Evolutionary conservation across 495 filamentous ascomycete genomes (phyloP).

Genomic region (Annulohypoxylon stygium): DNA sequence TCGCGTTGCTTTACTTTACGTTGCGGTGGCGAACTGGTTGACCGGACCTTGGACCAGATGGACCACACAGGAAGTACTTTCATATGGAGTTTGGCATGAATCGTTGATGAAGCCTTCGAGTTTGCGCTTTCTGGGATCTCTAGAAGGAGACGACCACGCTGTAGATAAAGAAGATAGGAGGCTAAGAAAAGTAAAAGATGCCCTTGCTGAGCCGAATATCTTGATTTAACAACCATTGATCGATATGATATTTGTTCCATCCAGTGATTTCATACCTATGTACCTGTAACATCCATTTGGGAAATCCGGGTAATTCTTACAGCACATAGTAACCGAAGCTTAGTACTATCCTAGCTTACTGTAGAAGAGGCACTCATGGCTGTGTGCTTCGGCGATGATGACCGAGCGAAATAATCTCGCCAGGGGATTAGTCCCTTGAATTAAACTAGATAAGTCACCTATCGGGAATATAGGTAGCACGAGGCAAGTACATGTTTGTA

Average conservation of each 20-base stretch:
- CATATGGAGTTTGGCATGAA: conserved; percentile 45
- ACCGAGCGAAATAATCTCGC: conserved; percentile 9
- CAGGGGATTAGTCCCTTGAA: too few species aligned
- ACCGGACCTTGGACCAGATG: conserved; percentile 33
- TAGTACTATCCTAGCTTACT: conserved; percentile 5
- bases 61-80: conserved; percentile 40
- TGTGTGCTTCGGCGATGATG: neutral
- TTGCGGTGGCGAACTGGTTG: conserved; percentile 23
- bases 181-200: conserved; percentile 32
- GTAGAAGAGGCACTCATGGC: neutral
- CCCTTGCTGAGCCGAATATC: conserved; percentile 7
- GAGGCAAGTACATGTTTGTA: neutral
- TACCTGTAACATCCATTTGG: neutral
- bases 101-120: conserved; percentile 43
- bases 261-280: neutral
- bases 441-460: neutral
- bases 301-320: conserved; percentile 11
- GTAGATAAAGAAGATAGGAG: conserved; percentile 44
- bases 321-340: conserved; percentile 24
- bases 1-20: conserved; percentile 10
- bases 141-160: conserved; percentile 27
- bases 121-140: conserved; percentile 40
- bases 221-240: neutral
- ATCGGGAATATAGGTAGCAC: conserved; percentile 10
- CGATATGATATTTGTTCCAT: neutral